phyloP scores from a whole-genome alignment of 257 asterid species.

The Jacaranda copaia region DNA sequence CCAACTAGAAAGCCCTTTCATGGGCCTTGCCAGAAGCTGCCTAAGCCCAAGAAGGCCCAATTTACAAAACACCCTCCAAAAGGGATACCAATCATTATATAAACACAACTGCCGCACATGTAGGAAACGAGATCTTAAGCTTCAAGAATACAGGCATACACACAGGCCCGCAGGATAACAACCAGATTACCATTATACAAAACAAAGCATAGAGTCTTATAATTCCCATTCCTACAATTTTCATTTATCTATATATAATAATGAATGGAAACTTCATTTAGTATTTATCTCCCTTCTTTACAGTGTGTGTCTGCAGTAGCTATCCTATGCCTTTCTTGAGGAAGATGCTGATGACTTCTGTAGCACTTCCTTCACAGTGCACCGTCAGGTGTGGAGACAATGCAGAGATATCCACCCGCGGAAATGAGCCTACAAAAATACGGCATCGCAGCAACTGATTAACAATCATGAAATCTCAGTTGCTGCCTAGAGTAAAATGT shows the following conservation, averaged over 20 bases:
- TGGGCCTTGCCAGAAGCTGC: too few species aligned
- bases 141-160: constrained; percentile 8
- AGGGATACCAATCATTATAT: not conserved
- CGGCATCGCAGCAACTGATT: constrained; percentile 9
- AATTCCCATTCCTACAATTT: constrained; percentile 43
- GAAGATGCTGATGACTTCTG: constrained; percentile 32
- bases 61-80: not conserved
- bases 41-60: not conserved
- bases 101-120: not conserved
- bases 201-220: constrained; percentile 40
- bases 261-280: constrained; percentile 47
- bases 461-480: not conserved
- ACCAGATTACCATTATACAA: constrained; percentile 50
- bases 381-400: constrained; percentile 11
- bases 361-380: constrained; percentile 19
- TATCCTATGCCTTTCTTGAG: constrained; percentile 49
- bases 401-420: constrained; percentile 33
- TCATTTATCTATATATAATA: constrained; percentile 47
- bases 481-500: not conserved
- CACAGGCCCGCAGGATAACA: constrained; percentile 27
- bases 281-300: constrained; percentile 56
- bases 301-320: constrained; percentile 60
- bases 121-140: constrained; percentile 26
- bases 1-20: not conserved
- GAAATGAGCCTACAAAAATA: constrained; percentile 34